A percentile compares a stretch with the other conserved stretches of the same genome.
Evolutionary conservation across 2,329 filamentous ascomycete species (phyloP).

Genomic region (Aureobasidium sp.): DNA sequence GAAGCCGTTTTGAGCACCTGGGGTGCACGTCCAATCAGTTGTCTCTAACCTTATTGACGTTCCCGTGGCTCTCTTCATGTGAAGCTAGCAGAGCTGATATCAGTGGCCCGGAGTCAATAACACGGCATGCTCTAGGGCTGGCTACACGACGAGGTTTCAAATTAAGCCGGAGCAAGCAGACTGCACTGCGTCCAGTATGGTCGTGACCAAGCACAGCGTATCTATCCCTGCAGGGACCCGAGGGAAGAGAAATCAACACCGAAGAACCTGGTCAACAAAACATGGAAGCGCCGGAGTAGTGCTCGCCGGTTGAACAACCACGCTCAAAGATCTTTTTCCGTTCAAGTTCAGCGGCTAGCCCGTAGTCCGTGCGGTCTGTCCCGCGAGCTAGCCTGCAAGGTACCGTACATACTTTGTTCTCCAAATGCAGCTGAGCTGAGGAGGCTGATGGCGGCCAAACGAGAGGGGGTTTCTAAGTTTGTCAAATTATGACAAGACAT

Average conservation of each 20-base stretch:
- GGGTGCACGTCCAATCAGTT: background rate
- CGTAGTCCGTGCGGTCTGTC: background rate
- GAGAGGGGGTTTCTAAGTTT: background rate
- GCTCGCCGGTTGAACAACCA: background rate
- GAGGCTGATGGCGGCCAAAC: background rate
- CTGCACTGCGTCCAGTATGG: background rate
- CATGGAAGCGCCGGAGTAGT: background rate
- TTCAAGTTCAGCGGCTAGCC: background rate
- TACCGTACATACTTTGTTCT: background rate
- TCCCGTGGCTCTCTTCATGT: background rate
- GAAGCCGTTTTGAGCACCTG: slow-evolving; percentile 1
- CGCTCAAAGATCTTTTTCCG: background rate
- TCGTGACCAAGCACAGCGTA: background rate
- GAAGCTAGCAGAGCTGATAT: background rate
- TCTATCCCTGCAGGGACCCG: background rate
- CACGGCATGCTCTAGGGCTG: background rate
- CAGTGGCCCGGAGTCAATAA: slow-evolving; percentile 1
- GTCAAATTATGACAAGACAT: background rate
- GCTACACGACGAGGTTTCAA: background rate
- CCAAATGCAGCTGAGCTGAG: background rate
- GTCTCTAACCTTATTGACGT: background rate
- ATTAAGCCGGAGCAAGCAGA: background rate
- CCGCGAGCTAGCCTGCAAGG: slow-evolving; percentile 9
- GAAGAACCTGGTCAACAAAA: background rate
- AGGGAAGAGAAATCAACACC: background rate